Conservation (phyloP, 768 basidiomycete genomes). For the Phanerodontia chrysosporium region DNA sequence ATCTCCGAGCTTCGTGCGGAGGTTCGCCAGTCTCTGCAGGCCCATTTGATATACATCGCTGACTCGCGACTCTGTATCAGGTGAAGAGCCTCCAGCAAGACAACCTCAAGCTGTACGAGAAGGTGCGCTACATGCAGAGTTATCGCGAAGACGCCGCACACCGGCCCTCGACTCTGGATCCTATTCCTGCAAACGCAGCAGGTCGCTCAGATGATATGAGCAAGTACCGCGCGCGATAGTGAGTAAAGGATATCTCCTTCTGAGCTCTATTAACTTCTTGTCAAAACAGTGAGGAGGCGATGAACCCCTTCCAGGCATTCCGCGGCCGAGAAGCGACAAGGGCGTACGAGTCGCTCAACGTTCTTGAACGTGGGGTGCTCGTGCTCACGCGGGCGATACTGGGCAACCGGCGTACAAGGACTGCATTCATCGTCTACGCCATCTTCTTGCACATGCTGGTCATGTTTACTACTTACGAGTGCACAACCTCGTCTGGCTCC, state of each 20-base stretch:
- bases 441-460: constrained; percentile 76
- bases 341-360: constrained; percentile 88
- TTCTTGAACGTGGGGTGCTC: constrained; percentile 85
- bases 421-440: constrained; percentile 87
- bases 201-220: constrained; percentile 67
- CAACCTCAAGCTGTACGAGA: constrained; percentile 97
- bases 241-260: constrained; percentile 4
- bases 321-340: constrained; percentile 92
- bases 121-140: constrained; percentile 97
- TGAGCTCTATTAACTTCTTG: not conserved
- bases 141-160: constrained; percentile 71
- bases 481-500: constrained; percentile 47
- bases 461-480: constrained; percentile 75
- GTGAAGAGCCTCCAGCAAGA: constrained; percentile 75
- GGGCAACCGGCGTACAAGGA: constrained; percentile 85
- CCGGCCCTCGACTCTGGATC: constrained; percentile 63
- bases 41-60: not conserved
- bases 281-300: constrained; percentile 65
- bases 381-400: constrained; percentile 81
- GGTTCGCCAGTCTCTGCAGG: constrained; percentile 46
- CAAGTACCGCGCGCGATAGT: constrained; percentile 84
- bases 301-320: constrained; percentile 99
- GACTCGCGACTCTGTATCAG: not conserved
- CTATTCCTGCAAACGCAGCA: constrained; percentile 46
- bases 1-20: constrained; percentile 93